Percentiles rank a stretch among this genome's conserved stretches.
Evolutionary conservation across 2,329 filamentous ascomycete species (phyloP).

Genomic region (Ophiostoma sp.): DNA sequence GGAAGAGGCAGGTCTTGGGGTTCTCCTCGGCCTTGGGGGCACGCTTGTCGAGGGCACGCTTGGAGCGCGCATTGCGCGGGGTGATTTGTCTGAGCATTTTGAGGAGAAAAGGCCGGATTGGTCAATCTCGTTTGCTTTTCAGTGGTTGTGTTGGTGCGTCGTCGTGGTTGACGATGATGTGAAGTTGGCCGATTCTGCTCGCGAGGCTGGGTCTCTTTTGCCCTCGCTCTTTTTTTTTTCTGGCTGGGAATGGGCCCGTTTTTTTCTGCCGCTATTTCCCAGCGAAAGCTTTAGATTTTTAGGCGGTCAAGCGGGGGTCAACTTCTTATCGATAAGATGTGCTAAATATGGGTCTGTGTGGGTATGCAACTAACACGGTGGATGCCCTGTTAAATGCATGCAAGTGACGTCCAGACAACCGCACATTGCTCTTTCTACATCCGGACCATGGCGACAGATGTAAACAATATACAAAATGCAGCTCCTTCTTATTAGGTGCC

Average conservation of each 20-base stretch:
- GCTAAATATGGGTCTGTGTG: background rate
- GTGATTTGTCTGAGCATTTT: conserved; percentile 33
- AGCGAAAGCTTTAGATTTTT: conserved; percentile 6
- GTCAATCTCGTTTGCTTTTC: background rate
- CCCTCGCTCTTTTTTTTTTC: background rate
- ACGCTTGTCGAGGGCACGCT: conserved; percentile 88
- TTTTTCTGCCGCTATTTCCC: conserved; percentile 8
- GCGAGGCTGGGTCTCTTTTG: conserved; percentile 3
- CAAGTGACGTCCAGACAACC: background rate
- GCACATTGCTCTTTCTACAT: background rate
- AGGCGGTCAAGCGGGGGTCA: background rate
- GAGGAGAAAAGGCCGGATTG: background rate
- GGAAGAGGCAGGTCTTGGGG: conserved; percentile 81
- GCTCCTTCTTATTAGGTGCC: too few species aligned
- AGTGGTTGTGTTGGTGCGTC: background rate
- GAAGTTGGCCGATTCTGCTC: background rate
- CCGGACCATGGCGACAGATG: background rate
- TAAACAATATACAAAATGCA: background rate
- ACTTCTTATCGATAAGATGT: background rate
- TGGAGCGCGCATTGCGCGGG: conserved; percentile 73
- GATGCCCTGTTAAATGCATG: background rate
- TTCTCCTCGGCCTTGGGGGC: conserved; percentile 86
- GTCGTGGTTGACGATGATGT: conserved; percentile 6
- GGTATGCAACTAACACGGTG: background rate
- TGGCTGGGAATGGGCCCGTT: background rate